Conservation (phyloP, 176 grass and related monocot species). For the Oryza glumipatula region DNA sequence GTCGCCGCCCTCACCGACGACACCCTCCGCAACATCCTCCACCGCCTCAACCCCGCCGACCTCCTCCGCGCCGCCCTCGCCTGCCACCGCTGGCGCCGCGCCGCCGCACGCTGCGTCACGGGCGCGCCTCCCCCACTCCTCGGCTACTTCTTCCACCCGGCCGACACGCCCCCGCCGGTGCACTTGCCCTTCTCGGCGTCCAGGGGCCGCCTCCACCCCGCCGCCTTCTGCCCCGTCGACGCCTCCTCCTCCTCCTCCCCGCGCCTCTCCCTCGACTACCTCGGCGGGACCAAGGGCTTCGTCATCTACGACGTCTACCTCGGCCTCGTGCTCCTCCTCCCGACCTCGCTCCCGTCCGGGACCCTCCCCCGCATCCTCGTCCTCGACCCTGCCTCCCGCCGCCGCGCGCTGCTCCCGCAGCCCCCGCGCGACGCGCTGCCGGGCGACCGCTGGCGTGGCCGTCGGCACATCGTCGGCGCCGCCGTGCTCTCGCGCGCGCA, state of each 20-base stretch:
- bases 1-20: too few relatives aligned
- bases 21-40: too few relatives aligned
- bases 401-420: constrained; percentile 17
- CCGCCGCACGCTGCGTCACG: background rate
- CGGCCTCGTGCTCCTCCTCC: constrained; percentile 29
- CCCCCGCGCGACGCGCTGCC: constrained; percentile 10
- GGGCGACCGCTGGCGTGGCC: background rate
- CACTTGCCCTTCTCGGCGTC: background rate
- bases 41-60: background rate
- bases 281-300: too few relatives aligned
- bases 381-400: background rate
- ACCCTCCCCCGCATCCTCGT: constrained; percentile 8
- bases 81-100: background rate
- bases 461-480: constrained; percentile 20
- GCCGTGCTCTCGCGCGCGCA: constrained; percentile 19
- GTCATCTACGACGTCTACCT: constrained; percentile 27
- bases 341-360: background rate
- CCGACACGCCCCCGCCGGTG: too few relatives aligned
- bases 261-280: background rate
- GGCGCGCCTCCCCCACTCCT: background rate
- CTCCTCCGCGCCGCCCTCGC: background rate
- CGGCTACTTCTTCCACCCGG: background rate
- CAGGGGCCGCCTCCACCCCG: background rate
- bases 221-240: background rate
- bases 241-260: background rate